These are phyloP conservation scores for Ceratobasidium sp. DNA, from an alignment of 1,284 basidiomycete species.

Conservation along the genomic window DNA sequence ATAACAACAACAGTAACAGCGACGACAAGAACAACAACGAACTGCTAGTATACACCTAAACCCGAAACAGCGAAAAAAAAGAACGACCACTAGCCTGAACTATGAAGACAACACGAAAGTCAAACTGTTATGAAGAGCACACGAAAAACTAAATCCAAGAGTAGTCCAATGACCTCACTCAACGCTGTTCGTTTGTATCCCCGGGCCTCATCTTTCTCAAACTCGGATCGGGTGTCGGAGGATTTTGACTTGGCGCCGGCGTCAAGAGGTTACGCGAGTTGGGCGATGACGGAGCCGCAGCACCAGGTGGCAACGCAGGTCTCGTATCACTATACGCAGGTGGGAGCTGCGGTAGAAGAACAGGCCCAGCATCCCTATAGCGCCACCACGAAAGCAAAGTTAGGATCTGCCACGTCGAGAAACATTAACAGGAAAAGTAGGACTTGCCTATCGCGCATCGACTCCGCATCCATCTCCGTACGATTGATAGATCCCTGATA, in stretches of 20 bases:
- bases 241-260: neutral
- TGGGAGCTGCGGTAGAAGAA: constrained; percentile 9
- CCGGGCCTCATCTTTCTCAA: neutral
- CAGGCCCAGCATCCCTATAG: constrained; percentile 13
- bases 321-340: constrained; percentile 23
- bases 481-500: constrained; percentile 11
- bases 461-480: constrained; percentile 49
- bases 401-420: neutral
- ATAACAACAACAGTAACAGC: too few species aligned
- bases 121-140: too few species aligned
- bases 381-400: neutral
- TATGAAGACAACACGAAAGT: too few species aligned
- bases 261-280: too few species aligned
- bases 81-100: too few species aligned
- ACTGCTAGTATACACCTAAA: too few species aligned
- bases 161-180: neutral
- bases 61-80: too few species aligned
- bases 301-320: neutral
- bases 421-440: neutral
- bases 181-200: neutral
- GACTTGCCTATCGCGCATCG: constrained; percentile 23
- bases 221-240: neutral
- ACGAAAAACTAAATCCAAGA: too few species aligned
- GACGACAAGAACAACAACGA: too few species aligned
- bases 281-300: neutral